Evolutionary conservation across 768 basidiomycete genomes (phyloP).

Genomic region (Naganishia kalamii): DNA sequence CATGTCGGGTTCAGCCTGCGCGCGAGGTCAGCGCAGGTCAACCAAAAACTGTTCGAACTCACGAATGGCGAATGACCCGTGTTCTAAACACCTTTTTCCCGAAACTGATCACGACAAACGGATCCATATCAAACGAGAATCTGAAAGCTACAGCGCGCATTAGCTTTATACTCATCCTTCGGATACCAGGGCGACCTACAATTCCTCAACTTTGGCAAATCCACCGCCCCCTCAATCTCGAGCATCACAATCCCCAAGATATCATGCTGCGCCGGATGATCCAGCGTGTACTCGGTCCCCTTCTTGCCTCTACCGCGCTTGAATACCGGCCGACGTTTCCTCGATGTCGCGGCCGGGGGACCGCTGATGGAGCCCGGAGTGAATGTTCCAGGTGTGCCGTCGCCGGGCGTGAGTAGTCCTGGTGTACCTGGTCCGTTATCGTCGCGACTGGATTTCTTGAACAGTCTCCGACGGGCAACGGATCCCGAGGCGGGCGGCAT

Average conservation of each 20-base stretch:
- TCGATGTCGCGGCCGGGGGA: conserved; percentile 19
- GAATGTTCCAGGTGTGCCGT: neutral
- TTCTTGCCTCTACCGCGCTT: conserved; percentile 26
- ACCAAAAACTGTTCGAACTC: neutral
- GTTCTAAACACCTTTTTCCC: conserved; percentile 96
- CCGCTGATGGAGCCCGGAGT: conserved; percentile 23
- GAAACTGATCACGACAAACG: conserved; percentile 90
- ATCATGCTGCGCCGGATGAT: conserved; percentile 59
- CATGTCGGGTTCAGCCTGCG: conserved; percentile 66
- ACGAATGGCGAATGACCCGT: conserved; percentile 42
- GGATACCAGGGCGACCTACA: conserved; percentile 54
- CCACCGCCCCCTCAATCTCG: conserved; percentile 75
- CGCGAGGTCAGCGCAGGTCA: conserved; percentile 58
- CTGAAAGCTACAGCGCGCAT: conserved; percentile 30
- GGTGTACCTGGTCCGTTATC: neutral
- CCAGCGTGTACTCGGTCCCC: conserved; percentile 56
- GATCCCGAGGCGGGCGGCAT: neutral
- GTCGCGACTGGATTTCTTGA: conserved; percentile 8
- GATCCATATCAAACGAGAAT: conserved; percentile 74
- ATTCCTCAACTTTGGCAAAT: conserved; percentile 78
- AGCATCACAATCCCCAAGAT: conserved; percentile 91
- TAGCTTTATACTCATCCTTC: neutral
- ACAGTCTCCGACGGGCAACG: neutral
- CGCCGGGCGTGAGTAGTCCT: neutral
- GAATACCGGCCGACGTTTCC: conserved; percentile 25